A percentile compares a stretch with the other conserved stretches of the same genome.
These are phyloP conservation scores for Fusarium austroafricanum DNA, from an alignment of 2,329 filamentous ascomycete species.

Conservation along the genomic window DNA sequence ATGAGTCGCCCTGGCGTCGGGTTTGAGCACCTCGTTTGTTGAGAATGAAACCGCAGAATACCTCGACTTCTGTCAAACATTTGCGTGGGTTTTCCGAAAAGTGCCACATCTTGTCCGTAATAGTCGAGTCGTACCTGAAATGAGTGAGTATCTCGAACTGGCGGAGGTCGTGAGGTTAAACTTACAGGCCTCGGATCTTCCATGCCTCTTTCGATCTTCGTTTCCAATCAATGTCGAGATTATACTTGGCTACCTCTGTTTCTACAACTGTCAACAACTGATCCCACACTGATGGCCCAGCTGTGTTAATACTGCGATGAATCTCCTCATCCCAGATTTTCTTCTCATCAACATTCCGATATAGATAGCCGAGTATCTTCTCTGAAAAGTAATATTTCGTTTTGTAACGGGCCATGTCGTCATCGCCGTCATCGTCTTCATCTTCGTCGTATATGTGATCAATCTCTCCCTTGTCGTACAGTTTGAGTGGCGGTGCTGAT, in stretches of 20 bases:
- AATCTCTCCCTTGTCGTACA: constrained; percentile 60
- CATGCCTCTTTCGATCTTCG: constrained; percentile 53
- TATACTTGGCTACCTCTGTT: constrained; percentile 32
- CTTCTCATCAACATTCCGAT: constrained; percentile 77
- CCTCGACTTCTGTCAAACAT: constrained; percentile 62
- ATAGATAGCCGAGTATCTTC: constrained; percentile 77
- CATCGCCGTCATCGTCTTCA: constrained; percentile 54
- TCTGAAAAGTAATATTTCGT: constrained; percentile 73
- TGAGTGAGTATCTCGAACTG: constrained; percentile 25
- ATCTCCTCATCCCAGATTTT: constrained; percentile 70
- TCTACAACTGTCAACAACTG: constrained; percentile 50
- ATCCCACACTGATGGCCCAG: constrained; percentile 57
- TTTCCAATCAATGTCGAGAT: constrained; percentile 50
- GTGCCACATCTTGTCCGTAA: constrained; percentile 55
- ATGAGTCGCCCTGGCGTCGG: constrained; percentile 63
- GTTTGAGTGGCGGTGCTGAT: constrained; percentile 56
- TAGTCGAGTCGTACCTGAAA: constrained; percentile 59
- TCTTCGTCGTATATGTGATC: constrained; percentile 45
- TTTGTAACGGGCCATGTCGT: constrained; percentile 57
- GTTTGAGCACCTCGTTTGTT: constrained; percentile 63
- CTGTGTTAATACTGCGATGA: constrained; percentile 44
- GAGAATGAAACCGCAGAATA: constrained; percentile 67
- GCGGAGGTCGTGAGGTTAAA: constrained; percentile 50
- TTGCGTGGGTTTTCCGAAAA: constrained; percentile 59
- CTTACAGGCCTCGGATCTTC: constrained; percentile 61